Conservation (phyloP, 306 rosid genomes). For the Prunus campanulata region DNA sequence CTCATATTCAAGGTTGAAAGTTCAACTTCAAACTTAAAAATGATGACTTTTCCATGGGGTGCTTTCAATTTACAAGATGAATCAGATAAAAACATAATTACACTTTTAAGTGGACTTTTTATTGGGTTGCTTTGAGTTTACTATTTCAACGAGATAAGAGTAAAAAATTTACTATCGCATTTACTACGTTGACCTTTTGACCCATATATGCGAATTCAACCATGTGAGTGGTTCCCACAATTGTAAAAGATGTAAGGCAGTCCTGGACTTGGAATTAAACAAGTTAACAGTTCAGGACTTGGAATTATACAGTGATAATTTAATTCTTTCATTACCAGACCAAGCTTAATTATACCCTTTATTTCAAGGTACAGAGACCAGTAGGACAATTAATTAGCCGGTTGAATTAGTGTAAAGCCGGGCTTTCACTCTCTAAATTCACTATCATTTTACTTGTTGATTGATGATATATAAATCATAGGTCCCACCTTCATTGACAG, state of each 20-base stretch:
- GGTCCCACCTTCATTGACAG: neutral
- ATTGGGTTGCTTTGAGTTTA: neutral
- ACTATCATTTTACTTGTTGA: slow-evolving; percentile 19
- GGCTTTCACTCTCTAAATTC: slow-evolving; percentile 1
- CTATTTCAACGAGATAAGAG: neutral
- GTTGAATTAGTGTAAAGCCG: slow-evolving; percentile 8
- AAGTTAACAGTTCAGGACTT: neutral
- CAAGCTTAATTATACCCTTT: neutral
- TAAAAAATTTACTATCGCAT: no score
- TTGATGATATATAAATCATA: neutral
- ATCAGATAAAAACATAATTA: neutral
- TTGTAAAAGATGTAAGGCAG: no score
- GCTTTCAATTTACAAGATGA: neutral
- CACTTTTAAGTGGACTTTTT: neutral
- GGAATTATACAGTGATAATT: neutral
- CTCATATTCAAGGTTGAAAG: no score
- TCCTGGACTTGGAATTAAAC: neutral
- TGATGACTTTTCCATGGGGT: neutral
- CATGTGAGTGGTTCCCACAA: no score
- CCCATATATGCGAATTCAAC: no score
- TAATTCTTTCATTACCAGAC: neutral
- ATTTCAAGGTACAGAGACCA: neutral
- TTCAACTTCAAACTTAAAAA: no score
- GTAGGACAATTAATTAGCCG: slow-evolving; percentile 29
- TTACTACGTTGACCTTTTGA: no score